These are phyloP conservation scores for Ormosia semicastrata DNA, from an alignment of 306 rosid species.

Conservation along the genomic window DNA sequence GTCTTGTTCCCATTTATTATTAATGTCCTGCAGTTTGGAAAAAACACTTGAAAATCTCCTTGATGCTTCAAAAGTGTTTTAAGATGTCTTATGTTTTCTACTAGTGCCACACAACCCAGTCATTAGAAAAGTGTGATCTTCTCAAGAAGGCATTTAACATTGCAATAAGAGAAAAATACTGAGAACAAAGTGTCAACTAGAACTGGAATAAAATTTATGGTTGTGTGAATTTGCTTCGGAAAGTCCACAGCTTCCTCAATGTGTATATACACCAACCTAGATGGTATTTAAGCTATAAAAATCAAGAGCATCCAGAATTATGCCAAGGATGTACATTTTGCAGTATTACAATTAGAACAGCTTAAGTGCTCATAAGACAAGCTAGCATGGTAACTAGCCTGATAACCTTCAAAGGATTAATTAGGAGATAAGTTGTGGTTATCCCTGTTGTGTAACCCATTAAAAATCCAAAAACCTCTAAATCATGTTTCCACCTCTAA, in stretches of 20 bases:
- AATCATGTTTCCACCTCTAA: neutral
- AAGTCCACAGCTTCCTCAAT: neutral
- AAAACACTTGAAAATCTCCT: neutral
- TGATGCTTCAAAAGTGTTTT: neutral
- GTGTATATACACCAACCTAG: neutral
- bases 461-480: neutral
- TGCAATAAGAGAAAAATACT: neutral
- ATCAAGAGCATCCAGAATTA: constrained; percentile 7
- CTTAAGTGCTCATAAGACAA: constrained; percentile 13
- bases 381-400: neutral
- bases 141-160: neutral
- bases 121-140: neutral
- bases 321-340: neutral
- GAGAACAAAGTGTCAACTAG: neutral
- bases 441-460: neutral
- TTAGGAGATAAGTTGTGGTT: neutral
- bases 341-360: neutral
- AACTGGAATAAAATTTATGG: neutral
- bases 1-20: neutral
- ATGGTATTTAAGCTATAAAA: neutral
- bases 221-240: neutral
- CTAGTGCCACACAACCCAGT: neutral
- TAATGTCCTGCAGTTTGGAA: neutral
- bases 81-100: neutral
- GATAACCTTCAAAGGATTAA: constrained; percentile 4